Conservation (phyloP, 768 basidiomycete species). For the Naganishia randhawae region DNA sequence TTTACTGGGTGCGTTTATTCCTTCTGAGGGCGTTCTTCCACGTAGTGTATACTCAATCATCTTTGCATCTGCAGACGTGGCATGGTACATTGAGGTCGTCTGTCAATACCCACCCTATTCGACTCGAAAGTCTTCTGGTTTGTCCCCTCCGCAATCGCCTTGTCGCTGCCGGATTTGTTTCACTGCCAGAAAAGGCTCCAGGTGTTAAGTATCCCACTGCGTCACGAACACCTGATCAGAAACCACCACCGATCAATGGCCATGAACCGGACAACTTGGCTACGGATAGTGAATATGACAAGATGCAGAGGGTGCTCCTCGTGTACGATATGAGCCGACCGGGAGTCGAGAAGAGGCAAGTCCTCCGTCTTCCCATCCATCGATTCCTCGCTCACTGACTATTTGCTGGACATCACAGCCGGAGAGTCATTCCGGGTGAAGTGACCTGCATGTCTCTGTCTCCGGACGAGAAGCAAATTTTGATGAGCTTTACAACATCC, state of each 20-base stretch:
- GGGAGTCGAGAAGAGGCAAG: constrained; percentile 15
- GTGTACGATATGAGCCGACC: constrained; percentile 61
- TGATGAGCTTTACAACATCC: constrained; percentile 82
- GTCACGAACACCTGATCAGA: constrained; percentile 32
- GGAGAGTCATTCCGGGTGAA: constrained; percentile 56
- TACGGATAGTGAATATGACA: constrained; percentile 31
- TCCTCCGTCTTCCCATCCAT: neutral
- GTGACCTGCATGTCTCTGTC: constrained; percentile 84
- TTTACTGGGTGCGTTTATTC: constrained; percentile 64
- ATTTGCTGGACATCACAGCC: constrained; percentile 26
- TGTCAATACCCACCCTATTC: constrained; percentile 69
- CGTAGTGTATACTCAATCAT: constrained; percentile 6
- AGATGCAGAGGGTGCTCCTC: constrained; percentile 59
- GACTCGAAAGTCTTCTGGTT: constrained; percentile 79
- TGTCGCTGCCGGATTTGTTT: constrained; percentile 66
- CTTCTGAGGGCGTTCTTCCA: constrained; percentile 62
- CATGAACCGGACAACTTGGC: constrained; percentile 58
- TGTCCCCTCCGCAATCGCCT: constrained; percentile 79
- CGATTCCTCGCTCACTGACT: neutral
- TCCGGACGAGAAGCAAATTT: constrained; percentile 74
- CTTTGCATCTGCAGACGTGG: constrained; percentile 57
- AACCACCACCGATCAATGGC: constrained; percentile 62
- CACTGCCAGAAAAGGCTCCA: constrained; percentile 21
- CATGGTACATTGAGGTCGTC: constrained; percentile 68
- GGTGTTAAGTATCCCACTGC: constrained; percentile 39